Conservation (phyloP, 441 rosid genomes). For the Jatropha podagrica region DNA sequence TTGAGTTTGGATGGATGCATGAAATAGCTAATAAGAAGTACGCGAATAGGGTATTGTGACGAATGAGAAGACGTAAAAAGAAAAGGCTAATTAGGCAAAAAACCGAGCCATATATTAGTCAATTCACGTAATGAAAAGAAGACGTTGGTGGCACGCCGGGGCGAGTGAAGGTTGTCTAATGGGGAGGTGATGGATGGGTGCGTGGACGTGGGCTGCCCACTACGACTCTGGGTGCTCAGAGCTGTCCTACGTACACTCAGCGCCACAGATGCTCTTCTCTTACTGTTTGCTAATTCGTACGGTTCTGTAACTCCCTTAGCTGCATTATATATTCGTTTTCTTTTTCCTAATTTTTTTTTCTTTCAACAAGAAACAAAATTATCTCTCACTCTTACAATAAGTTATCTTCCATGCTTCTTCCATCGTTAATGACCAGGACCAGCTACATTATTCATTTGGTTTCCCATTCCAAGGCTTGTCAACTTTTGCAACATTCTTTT, state of each 20-base stretch:
- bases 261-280: background rate
- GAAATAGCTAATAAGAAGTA: too few relatives aligned
- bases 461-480: background rate
- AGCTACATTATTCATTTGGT: background rate
- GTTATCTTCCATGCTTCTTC: too few relatives aligned
- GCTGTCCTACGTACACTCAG: slow-evolving; percentile 1
- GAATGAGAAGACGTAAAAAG: background rate
- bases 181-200: background rate
- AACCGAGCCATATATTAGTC: background rate
- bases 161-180: background rate
- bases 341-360: background rate
- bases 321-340: background rate
- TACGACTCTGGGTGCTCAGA: background rate
- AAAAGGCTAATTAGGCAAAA: background rate
- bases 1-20: too few relatives aligned
- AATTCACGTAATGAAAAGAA: background rate
- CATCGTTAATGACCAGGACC: background rate
- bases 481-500: background rate
- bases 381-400: too few relatives aligned
- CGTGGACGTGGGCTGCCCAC: background rate
- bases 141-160: background rate
- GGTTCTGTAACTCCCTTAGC: background rate
- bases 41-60: background rate
- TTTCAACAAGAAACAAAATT: too few relatives aligned
- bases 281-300: slow-evolving; percentile 5